phyloP scores from a whole-genome alignment of 305 asterid species.

The Lippia alba region DNA sequence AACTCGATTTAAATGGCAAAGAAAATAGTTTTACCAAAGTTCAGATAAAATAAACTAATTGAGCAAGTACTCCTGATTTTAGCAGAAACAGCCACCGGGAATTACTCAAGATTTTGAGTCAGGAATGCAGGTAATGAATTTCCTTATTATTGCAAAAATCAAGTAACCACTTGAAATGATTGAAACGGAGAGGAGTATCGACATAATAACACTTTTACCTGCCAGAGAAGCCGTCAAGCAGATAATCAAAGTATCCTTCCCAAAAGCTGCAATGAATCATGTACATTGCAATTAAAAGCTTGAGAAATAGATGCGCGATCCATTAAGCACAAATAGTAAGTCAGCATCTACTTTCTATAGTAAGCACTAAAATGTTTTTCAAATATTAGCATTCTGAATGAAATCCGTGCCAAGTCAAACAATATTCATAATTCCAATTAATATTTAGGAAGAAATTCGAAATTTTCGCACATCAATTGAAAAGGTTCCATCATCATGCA shows the following conservation, averaged over 20 bases:
- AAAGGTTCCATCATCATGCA: no score
- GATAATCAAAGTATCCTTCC: conserved; percentile 94
- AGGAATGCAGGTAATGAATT: conserved; percentile 7
- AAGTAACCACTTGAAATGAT: conserved; percentile 8
- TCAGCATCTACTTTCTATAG: conserved; percentile 12
- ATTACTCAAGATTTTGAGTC: conserved; percentile 12
- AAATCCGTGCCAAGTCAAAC: conserved; percentile 17
- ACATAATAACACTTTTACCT: conserved; percentile 54
- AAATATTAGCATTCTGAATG: conserved; percentile 11
- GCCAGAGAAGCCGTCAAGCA: conserved; percentile 90
- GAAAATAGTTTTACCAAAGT: neutral
- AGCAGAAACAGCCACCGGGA: neutral
- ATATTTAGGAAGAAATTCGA: conserved; percentile 1
- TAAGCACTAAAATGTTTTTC: conserved; percentile 2
- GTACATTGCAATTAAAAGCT: conserved; percentile 32
- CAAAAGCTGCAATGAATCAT: conserved; percentile 74
- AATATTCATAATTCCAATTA: conserved; percentile 10
- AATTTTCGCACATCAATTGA: neutral
- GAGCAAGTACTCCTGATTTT: conserved; percentile 15
- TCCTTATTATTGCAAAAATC: conserved; percentile 13
- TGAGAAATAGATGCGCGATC: conserved; percentile 1
- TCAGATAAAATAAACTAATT: neutral
- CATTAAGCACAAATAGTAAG: conserved; percentile 15
- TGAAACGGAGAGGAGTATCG: conserved; percentile 28
- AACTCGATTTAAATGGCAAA: neutral